These are phyloP conservation scores for Nicotiana obtusifolia DNA, from an alignment of 257 asterid genomes.

Conservation along the genomic window DNA sequence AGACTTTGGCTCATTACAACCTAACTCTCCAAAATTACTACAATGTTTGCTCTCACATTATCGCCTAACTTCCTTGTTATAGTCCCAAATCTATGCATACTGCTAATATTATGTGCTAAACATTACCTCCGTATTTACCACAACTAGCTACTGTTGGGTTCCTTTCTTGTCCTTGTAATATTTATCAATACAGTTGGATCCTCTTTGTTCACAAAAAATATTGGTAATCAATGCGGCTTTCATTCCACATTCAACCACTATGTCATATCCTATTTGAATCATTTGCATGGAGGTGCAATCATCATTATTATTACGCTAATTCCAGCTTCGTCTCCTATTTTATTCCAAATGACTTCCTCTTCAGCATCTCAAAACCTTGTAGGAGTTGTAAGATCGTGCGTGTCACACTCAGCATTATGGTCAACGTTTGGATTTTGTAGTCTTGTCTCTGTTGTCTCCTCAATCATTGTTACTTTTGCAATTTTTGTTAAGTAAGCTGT, in stretches of 20 bases:
- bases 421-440: background rate
- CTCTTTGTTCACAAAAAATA: background rate
- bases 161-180: constrained; percentile 4
- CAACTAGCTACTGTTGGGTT: background rate
- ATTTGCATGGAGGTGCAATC: constrained; percentile 2
- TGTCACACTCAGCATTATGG: background rate
- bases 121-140: background rate
- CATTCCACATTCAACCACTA: background rate
- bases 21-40: background rate
- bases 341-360: background rate
- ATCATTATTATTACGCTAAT: background rate
- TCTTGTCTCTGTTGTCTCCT: background rate
- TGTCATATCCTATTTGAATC: constrained; percentile 1
- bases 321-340: background rate
- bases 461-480: background rate
- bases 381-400: background rate
- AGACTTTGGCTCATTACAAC: background rate
- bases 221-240: background rate
- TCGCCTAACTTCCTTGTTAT: background rate
- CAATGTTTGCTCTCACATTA: background rate
- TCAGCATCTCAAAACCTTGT: background rate
- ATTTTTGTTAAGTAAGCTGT: background rate
- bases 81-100: background rate
- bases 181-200: background rate
- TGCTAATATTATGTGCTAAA: background rate